These are phyloP conservation scores for Hansenula sp. DNA, from an alignment of 1,139 yeast genomes.

Conservation along the genomic window DNA sequence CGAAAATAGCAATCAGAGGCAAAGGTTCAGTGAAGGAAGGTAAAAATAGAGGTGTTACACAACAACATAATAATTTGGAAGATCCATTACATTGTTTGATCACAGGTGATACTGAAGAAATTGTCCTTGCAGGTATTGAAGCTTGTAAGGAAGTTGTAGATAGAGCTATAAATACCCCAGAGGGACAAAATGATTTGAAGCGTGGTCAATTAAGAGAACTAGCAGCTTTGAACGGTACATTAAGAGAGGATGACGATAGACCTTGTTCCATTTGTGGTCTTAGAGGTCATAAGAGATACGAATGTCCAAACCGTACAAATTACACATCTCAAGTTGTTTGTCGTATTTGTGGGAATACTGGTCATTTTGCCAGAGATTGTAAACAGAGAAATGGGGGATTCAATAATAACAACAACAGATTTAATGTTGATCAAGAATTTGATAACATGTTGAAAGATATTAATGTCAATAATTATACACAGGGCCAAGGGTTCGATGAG, in stretches of 20 bases:
- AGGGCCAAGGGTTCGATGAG: slow-evolving; percentile 7
- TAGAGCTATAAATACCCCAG: slow-evolving; percentile 84
- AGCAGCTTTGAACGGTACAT: slow-evolving; percentile 91
- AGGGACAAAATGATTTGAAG: slow-evolving; percentile 88
- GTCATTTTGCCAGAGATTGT: slow-evolving; percentile 91
- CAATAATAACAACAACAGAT: slow-evolving; percentile 7
- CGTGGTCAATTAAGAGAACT: slow-evolving; percentile 87
- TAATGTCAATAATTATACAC: slow-evolving; percentile 26
- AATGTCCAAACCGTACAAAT: slow-evolving; percentile 54
- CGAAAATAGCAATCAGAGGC: slow-evolving; percentile 83
- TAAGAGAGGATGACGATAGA: slow-evolving; percentile 74
- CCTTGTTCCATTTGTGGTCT: slow-evolving; percentile 57
- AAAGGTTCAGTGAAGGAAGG: slow-evolving; percentile 96
- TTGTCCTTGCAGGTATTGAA: slow-evolving; percentile 70
- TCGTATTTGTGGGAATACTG: slow-evolving; percentile 71
- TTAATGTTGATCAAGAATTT: slow-evolving; percentile 38
- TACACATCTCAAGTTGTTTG: slow-evolving; percentile 63
- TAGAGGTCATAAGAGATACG: slow-evolving; percentile 56
- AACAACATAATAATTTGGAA: slow-evolving; percentile 42
- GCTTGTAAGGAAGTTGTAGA: slow-evolving; percentile 74
- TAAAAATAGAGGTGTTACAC: slow-evolving; percentile 42
- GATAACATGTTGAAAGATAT: slow-evolving; percentile 48
- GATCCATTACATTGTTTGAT: slow-evolving; percentile 90
- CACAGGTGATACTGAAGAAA: slow-evolving; percentile 78
- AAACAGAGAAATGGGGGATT: slow-evolving; percentile 29